Evolutionary conservation across 495 filamentous ascomycete species (phyloP), one percentile per base, ranked within the genome.

Genomic region (Lasiosphaeria hispida): DNA sequence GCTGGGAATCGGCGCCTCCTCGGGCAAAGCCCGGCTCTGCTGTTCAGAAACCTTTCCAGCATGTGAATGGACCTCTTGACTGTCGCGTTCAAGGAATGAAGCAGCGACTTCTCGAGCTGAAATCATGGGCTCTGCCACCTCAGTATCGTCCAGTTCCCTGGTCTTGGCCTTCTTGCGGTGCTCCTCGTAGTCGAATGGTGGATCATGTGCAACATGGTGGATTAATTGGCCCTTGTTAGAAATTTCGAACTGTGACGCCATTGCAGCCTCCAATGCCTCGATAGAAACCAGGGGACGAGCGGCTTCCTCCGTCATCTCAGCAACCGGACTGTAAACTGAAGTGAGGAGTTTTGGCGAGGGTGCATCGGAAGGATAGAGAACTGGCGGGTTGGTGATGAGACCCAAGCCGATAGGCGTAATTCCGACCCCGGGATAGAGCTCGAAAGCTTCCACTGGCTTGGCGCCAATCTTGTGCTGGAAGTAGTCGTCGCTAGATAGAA

Each of bases 91-190:
- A 10, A 50, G 38, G 47, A 61, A 57, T 0, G 53, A 51, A 0
- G 59, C 49, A 17, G 54, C 50, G 13, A 60, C 45, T 14, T 63
- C 63, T 38, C 55, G 53, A 10, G 61, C 62, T 9, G 55, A 55
- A n/a, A 54, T 44, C 7, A 58, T 39, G 0, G 54, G 53, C 43
- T 57, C 58, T n/a, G 49, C 10, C 7, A 59, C 35, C 53, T 61
- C 59, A 6, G 30, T 19, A 6, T 13, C 14, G 19, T 61, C 62
- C 23, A 54, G 55, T 18, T 72, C 54, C 58, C 58, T 58, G 18
- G 67, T 73, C 57, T 70, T 72, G 47, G 53, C 52, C 62, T 69
- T 72, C 57, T 77, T 77, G 50, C 66, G 69, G 10, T 63, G 63
- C 8, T 54, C 60, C 4, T 69, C 64, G 39, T 72, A 60, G 44